Base-by-base conservation (phyloP, 495 filamentous ascomycete species). In the Aspergillus sparsus region DNA sequence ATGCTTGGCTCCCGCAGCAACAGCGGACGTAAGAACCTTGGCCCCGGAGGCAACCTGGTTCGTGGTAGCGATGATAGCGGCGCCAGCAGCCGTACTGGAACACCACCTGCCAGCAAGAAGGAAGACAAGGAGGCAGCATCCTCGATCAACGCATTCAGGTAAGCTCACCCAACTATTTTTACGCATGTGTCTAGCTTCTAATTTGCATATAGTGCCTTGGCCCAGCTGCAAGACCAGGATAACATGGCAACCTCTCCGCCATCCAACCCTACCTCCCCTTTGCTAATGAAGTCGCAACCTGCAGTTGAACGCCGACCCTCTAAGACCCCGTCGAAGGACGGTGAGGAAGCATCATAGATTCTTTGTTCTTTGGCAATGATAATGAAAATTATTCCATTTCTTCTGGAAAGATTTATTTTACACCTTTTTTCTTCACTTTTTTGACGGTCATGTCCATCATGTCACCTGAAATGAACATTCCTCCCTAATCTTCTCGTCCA, bases 121-220 rank as follows among this genome's bases (percentile, higher is more conserved):
- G 85, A 87, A 63, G 80, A 84, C 63, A 82, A 85, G 74, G 82
- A 87, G 63, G 80, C 87, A 49, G 79, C 85, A 39, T 83, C 88
- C 37, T 86, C 88, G 58, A 81, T 83, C 54, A 98, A 97, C 77
- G 86, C 91, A 64, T 98, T 94, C 81, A 92, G 91, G 94, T 96
- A 79, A 68, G 77, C 56, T 57, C 5, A 18, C 16, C 5, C 32
- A 31, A 32, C 27, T 33, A 34, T 31, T 53, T 42, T 39, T 51
- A 39, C 34, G 18, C 46, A 6, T 65, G 39, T 5, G 44, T 21
- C 57, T n/a, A 55, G 7, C 35, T 61, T 49, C 66, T 74, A 72
- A 74, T 39, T 41, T 6, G 57, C 33, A 27, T 45, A 52, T 56
- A 88, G 85, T 74, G 83, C 84, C 63, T 79, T 88, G 46, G 84